Evolutionary conservation across 1,139 yeast genomes (phyloP), one percentile per base, ranked within the genome.

Genomic region (Pichia sp.): DNA sequence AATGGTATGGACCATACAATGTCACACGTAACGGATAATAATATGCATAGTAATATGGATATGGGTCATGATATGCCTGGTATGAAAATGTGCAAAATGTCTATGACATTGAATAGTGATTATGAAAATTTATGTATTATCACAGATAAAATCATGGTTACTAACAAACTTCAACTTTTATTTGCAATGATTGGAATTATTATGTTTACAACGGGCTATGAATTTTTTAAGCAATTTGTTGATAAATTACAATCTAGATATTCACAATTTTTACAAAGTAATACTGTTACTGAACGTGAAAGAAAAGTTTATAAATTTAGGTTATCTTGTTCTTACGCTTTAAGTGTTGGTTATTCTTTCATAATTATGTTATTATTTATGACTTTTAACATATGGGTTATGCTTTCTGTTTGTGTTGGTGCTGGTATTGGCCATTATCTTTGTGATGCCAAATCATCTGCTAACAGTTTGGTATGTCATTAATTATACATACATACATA

Each of bases 361-460:
- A 49, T 57, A 33, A 59, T 63, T 26, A 63, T 63, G 67, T 51
- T 63, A 30, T 53, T 63, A 8, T 63, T 63, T 40, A 63, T 63
- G 67, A 55, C 60, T 11, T 63, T 59, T 44, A 62, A 63, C 46
- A 41, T 55, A 33, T 63, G 66, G 66, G 50, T 63, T 8, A 63
- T 63, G 66, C 35, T 55, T 16, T 55, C 64, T 7, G 65, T 63
- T 30, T 56, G 55, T 32, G 38, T 55, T 7, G 67, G 67, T 24
- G 58, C 65, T 3, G 55, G 52, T 4, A 4, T 53, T 2, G 67
- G 67, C 3, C 56, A 56, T 28, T 62, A 52, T 34, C 30, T 58
- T 3, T 59, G 58, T 39, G 58, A 58, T 40, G 40, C 44, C 36
- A 5, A 20, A 9, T 20, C 39, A 30, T 16, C 27, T 34, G 37